These are phyloP conservation scores for Arctium lappa DNA, from an alignment of 129 eudicot genomes.

Conservation along the genomic window DNA sequence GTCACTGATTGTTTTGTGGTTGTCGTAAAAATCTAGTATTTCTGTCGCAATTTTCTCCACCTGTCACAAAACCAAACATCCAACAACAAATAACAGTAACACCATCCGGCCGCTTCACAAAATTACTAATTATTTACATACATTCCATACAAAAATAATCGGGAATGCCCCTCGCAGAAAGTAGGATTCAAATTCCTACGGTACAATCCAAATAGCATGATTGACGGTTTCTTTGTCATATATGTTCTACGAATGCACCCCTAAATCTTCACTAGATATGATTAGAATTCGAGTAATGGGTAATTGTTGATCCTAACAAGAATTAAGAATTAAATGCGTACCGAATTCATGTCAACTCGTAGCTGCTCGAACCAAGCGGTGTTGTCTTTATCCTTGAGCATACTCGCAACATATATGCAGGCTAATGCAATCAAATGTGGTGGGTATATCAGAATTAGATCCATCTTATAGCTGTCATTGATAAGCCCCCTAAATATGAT, in stretches of 20 bases:
- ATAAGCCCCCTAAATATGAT: conserved; percentile 76
- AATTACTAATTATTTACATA: background rate
- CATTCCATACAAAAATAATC: background rate
- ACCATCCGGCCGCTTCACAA: background rate
- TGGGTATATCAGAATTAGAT: conserved; percentile 87
- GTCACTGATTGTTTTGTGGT: conserved; percentile 67
- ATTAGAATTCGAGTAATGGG: background rate
- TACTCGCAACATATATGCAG: conserved; percentile 88
- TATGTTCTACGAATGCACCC: background rate
- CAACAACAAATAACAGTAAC: background rate
- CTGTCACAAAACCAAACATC: conserved; percentile 30
- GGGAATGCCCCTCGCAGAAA: too few species aligned
- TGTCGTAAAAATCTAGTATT: conserved; percentile 85
- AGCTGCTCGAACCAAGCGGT: conserved; percentile 98
- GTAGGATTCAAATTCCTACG: too few species aligned
- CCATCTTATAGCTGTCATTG: conserved; percentile 94
- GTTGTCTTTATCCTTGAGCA: conserved; percentile 84
- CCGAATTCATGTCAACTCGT: conserved; percentile 96
- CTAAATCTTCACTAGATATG: background rate
- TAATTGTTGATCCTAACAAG: conserved; percentile 8
- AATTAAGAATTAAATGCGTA: conserved; percentile 25
- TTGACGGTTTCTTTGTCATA: too few species aligned
- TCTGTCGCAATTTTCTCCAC: conserved; percentile 95
- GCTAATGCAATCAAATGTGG: conserved; percentile 93
- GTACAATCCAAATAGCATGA: too few species aligned